phyloP scores from a whole-genome alignment of 1,139 yeast species.

The Sugiyamaella sp. region DNA sequence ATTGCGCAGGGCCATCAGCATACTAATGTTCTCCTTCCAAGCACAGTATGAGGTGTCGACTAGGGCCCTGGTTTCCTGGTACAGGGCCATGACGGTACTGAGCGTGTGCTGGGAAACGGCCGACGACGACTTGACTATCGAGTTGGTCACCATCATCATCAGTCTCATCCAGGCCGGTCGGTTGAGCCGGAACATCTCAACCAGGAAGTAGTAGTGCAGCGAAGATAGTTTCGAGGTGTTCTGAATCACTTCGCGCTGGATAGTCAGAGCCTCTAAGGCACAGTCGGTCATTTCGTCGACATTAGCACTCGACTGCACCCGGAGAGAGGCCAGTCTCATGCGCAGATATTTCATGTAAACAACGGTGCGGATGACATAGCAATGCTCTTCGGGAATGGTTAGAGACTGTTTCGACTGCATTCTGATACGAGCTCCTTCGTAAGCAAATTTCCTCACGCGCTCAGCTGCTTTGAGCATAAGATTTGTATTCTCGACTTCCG shows the following conservation, averaged over 20 bases:
- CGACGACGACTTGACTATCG: constrained; percentile 4
- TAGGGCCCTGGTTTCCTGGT: constrained; percentile 17
- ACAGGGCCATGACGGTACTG: constrained; percentile 15
- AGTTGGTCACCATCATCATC: constrained; percentile 20
- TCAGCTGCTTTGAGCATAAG: background rate
- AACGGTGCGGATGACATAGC: constrained; percentile 15
- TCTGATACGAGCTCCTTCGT: constrained; percentile 7
- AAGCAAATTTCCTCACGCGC: background rate
- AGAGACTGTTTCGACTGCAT: background rate
- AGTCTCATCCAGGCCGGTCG: constrained; percentile 28
- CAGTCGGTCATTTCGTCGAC: constrained; percentile 15
- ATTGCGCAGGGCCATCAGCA: constrained; percentile 21
- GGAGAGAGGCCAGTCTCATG: constrained; percentile 19
- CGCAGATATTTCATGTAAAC: constrained; percentile 16
- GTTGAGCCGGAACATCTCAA: constrained; percentile 16
- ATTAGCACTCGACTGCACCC: constrained; percentile 8
- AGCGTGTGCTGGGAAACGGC: constrained; percentile 12
- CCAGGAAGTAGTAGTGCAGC: constrained; percentile 16
- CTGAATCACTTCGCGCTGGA: constrained; percentile 14
- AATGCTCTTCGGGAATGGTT: constrained; percentile 18
- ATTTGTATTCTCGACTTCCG: constrained; percentile 5
- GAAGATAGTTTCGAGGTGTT: constrained; percentile 17
- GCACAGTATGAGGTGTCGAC: constrained; percentile 22
- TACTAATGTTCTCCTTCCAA: constrained; percentile 28
- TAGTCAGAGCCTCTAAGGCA: constrained; percentile 20